phyloP scores from a whole-genome alignment of 108 stramenopile genomes.

The Nitzschia putrida region DNA sequence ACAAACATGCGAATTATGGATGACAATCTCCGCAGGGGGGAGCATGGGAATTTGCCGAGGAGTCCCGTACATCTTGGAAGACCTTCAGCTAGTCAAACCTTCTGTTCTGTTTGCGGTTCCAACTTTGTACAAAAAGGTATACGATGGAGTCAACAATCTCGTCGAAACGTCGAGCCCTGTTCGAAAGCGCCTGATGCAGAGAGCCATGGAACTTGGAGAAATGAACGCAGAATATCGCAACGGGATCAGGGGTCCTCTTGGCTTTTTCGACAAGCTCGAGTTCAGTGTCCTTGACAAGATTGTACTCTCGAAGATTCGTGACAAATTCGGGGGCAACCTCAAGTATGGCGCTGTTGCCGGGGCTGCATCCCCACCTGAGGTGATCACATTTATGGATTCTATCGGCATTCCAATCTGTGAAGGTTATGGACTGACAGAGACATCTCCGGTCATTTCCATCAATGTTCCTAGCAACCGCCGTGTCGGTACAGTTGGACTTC shows the following conservation, averaged over 20 bases:
- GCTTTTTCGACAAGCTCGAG: conserved; percentile 51
- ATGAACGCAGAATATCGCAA: conserved; percentile 47
- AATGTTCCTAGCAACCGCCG: conserved; percentile 66
- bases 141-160: conserved; percentile 89
- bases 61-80: conserved; percentile 75
- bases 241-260: conserved; percentile 48
- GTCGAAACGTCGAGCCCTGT: conserved; percentile 68
- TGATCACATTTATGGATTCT: conserved; percentile 90
- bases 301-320: conserved; percentile 89
- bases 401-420: conserved; percentile 89
- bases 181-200: conserved; percentile 65
- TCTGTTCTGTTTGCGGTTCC: conserved; percentile 89
- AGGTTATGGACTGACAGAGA: conserved; percentile 95
- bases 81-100: conserved; percentile 79
- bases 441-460: conserved; percentile 78
- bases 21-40: conserved; percentile 82
- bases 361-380: conserved; percentile 86
- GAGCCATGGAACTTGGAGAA: conserved; percentile 68
- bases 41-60: conserved; percentile 85
- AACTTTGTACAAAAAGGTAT: conserved; percentile 91
- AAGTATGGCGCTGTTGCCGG: conserved; percentile 82
- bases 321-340: conserved; percentile 85
- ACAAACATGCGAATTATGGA: conserved; percentile 89
- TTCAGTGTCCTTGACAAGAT: conserved; percentile 68
- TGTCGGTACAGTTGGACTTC: conserved; percentile 76